These are phyloP conservation scores for Helianthus annuus DNA, from an alignment of 129 eudicot species.

Conservation along the genomic window DNA sequence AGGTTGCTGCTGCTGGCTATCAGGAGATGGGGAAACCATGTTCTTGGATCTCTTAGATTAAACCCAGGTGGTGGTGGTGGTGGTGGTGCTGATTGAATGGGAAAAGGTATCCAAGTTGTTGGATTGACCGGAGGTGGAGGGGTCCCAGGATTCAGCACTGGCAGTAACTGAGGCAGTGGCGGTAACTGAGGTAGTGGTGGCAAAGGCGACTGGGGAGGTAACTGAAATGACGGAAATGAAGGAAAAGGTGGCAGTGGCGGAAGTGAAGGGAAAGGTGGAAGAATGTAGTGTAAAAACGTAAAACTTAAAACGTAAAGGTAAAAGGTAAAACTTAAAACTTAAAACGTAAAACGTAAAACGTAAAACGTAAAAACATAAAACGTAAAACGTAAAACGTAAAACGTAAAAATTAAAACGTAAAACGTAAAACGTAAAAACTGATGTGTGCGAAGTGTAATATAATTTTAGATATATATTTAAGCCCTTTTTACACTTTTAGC, in stretches of 20 bases:
- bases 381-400: too few relatives aligned
- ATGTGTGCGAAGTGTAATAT: too few relatives aligned
- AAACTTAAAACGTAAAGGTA: too few relatives aligned
- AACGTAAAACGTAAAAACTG: too few relatives aligned
- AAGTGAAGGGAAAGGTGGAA: too few relatives aligned
- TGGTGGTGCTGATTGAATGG: conserved; percentile 40
- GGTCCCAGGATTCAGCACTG: conserved; percentile 47
- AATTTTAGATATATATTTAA: too few relatives aligned
- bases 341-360: too few relatives aligned
- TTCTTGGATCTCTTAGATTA: conserved; percentile 45
- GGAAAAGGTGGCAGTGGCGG: conserved; percentile 28
- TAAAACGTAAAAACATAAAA: too few relatives aligned
- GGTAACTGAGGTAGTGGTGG: conserved; percentile 33
- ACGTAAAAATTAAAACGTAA: too few relatives aligned
- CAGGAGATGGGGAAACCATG: conserved; percentile 50
- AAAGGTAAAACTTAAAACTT: too few relatives aligned
- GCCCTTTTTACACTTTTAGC: too few relatives aligned
- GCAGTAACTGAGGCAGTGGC: conserved; percentile 26
- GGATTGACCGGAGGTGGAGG: conserved; percentile 37
- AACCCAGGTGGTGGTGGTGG: conserved; percentile 35
- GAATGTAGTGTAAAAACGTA: too few relatives aligned
- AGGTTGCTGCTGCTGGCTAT: conserved; percentile 36
- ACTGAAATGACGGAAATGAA: conserved; percentile 7
- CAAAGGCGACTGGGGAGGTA: conserved; percentile 32
- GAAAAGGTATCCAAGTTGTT: conserved; percentile 31